phyloP scores from a whole-genome alignment of 805 yeast species.

The Ascoidea tarda region DNA sequence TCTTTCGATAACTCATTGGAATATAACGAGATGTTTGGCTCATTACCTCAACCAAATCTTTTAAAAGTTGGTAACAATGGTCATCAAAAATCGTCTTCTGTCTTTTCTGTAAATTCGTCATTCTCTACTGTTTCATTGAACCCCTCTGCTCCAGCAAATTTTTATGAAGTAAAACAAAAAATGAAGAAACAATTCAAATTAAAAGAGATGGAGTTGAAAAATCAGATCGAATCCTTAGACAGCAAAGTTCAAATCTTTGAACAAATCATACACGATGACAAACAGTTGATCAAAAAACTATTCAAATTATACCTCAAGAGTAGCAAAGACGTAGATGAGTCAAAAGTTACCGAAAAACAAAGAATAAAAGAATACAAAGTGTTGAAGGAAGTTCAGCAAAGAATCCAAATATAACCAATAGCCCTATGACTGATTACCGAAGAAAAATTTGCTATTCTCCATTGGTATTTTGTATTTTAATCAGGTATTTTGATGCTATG shows the following conservation, averaged over 20 bases:
- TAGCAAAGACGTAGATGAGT: neutral
- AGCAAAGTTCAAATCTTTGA: conserved; percentile 7
- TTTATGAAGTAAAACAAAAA: neutral
- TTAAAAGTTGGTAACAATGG: conserved; percentile 1
- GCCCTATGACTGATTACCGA: too few species aligned
- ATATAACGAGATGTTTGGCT: neutral
- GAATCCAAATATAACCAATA: conserved; percentile 2
- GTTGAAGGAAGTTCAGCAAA: conserved; percentile 8
- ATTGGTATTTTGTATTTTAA: too few species aligned
- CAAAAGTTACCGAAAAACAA: conserved; percentile 1
- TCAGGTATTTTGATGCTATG: too few species aligned
- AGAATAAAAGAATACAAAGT: conserved; percentile 7
- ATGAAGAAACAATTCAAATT: conserved; percentile 3
- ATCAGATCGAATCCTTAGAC: conserved; percentile 6
- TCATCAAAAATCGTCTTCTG: neutral
- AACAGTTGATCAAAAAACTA: conserved; percentile 6
- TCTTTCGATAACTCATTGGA: conserved; percentile 1
- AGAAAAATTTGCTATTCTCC: too few species aligned
- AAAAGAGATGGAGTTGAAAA: conserved; percentile 6
- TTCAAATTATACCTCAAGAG: conserved; percentile 9
- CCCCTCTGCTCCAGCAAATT: neutral
- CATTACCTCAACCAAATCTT: neutral
- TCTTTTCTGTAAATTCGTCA: neutral
- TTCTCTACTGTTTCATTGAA: neutral
- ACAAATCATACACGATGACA: conserved; percentile 6